Percentiles rank a stretch among this genome's conserved stretches.
Conservation (phyloP, 2,329 filamentous ascomycete genomes). For the Sclerotinia glacialis region DNA sequence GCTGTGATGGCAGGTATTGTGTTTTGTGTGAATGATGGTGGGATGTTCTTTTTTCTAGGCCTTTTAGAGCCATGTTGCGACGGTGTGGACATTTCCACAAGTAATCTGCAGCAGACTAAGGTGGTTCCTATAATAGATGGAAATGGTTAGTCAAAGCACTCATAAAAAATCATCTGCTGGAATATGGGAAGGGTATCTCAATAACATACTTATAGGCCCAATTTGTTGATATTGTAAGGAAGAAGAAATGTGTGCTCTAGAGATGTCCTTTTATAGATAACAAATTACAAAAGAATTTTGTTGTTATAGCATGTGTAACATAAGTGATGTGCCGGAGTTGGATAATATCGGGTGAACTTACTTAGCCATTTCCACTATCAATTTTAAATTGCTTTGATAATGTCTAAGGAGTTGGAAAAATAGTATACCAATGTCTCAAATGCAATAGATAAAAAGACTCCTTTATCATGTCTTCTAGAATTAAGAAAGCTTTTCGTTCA, state of each 20-base stretch:
- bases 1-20: neutral
- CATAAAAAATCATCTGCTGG: rapidly evolving
- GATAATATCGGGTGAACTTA: neutral
- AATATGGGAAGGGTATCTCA: rapidly evolving
- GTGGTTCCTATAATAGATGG: neutral
- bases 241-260: neutral
- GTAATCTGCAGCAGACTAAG: neutral
- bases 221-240: neutral
- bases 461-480: neutral
- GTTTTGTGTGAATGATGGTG: neutral
- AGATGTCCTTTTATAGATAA: neutral
- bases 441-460: neutral
- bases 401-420: neutral
- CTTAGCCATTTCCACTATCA: neutral
- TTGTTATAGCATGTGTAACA: too few relatives aligned
- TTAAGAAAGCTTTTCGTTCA: neutral
- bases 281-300: too few relatives aligned
- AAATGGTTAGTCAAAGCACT: neutral
- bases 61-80: neutral
- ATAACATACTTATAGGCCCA: neutral
- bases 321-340: too few relatives aligned
- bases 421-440: neutral
- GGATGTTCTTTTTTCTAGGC: neutral
- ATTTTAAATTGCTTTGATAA: neutral
- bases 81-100: neutral